A percentile compares a stretch with the other conserved stretches of the same genome.
phyloP scores from a whole-genome alignment of 805 yeast species.

The Metschnikowia dekortorum region DNA sequence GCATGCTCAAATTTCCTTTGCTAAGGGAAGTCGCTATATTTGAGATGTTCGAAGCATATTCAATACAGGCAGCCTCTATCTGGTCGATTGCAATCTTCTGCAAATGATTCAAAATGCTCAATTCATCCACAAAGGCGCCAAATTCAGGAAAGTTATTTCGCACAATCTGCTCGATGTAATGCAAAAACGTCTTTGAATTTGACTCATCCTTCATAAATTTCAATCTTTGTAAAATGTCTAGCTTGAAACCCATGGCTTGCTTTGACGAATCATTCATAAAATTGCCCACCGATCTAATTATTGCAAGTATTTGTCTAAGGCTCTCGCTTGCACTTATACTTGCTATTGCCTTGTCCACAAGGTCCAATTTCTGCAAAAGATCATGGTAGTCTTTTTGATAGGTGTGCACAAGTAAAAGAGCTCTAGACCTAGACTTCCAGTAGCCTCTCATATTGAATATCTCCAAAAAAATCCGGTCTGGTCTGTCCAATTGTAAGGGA shows the following conservation, averaged over 20 bases:
- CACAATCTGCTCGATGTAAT: slow-evolving; percentile 87
- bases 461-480: slow-evolving; percentile 67
- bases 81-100: slow-evolving; percentile 81
- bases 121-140: slow-evolving; percentile 69
- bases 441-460: slow-evolving; percentile 64
- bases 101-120: slow-evolving; percentile 53
- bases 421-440: slow-evolving; percentile 70
- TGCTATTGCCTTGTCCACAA: slow-evolving; percentile 69
- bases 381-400: slow-evolving; percentile 67
- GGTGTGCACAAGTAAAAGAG: slow-evolving; percentile 49
- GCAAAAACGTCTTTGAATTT: slow-evolving; percentile 83
- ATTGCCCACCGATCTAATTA: slow-evolving; percentile 89
- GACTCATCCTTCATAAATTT: slow-evolving; percentile 87
- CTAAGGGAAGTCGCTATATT: slow-evolving; percentile 73
- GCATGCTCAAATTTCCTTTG: slow-evolving; percentile 81
- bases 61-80: slow-evolving; percentile 65
- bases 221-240: slow-evolving; percentile 84
- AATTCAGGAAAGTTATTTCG: slow-evolving; percentile 79
- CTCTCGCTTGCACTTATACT: slow-evolving; percentile 62
- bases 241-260: slow-evolving; percentile 89
- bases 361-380: slow-evolving; percentile 48
- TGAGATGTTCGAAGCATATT: slow-evolving; percentile 53
- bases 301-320: slow-evolving; percentile 69
- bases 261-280: slow-evolving; percentile 92
- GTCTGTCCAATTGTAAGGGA: slow-evolving; percentile 50